These are phyloP conservation scores for Alternaria rosae DNA, from an alignment of 2,329 filamentous ascomycete species.

Conservation along the genomic window DNA sequence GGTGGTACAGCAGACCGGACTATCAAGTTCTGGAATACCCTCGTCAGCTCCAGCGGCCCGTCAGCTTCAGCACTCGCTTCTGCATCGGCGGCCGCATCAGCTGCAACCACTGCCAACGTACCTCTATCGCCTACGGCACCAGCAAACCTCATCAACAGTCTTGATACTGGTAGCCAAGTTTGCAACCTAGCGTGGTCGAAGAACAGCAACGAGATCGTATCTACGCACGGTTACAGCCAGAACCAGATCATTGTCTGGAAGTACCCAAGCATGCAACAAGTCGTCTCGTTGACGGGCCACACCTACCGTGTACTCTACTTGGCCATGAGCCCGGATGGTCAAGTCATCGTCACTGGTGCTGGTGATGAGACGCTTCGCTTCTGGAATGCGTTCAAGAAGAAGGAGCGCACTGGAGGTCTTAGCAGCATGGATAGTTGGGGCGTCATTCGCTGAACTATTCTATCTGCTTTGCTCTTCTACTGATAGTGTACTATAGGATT, in stretches of 20 bases:
- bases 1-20: constrained; percentile 94
- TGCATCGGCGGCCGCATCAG: constrained; percentile 45
- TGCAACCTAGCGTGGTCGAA: constrained; percentile 98
- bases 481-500: constrained; percentile 11
- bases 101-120: constrained; percentile 39
- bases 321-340: constrained; percentile 95
- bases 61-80: constrained; percentile 52
- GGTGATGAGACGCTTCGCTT: constrained; percentile 96
- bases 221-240: constrained; percentile 95
- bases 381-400: constrained; percentile 93
- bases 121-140: constrained; percentile 47
- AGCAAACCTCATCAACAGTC: constrained; percentile 70
- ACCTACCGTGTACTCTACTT: constrained; percentile 96
- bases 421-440: constrained; percentile 75
- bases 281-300: constrained; percentile 92
- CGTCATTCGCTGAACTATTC: constrained; percentile 68
- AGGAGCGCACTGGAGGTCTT: constrained; percentile 70
- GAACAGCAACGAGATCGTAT: constrained; percentile 97
- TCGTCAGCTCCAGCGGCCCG: constrained; percentile 68
- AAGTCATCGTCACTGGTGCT: constrained; percentile 92
- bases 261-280: constrained; percentile 97
- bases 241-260: constrained; percentile 99
- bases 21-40: constrained; percentile 98
- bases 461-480: constrained; percentile 5
- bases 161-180: constrained; percentile 98